Evolutionary conservation across 768 basidiomycete genomes (phyloP), one percentile per base, ranked within the genome.

Genomic region (Podaxis carcinomalis): DNA sequence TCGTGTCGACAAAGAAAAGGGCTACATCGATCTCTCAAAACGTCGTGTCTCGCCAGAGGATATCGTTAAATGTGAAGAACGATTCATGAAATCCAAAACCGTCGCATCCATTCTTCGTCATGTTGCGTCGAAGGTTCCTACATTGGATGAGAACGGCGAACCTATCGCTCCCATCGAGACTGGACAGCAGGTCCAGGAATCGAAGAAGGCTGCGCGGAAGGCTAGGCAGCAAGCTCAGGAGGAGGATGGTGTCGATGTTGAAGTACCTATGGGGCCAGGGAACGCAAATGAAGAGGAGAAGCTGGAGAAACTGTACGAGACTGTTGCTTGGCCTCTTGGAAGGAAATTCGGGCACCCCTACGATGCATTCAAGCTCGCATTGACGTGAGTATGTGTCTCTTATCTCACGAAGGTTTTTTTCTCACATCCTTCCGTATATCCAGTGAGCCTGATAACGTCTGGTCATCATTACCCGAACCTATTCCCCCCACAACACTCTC

Each of bases 11-110:
- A 97, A 97, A 74, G 97, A 98, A 77, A 99, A 99, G 79, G 96
- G 96, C 9, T 98, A 99, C 76, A 99, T 99, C 71, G 97, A 99
- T 83, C 82, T 98, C 25, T 98, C 95, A 52, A 99, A 99, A 80
- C 88, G 97, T 63, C 90, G 96, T 66, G 97, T 99, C 3, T 97
- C 95, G 2, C 90, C 96, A 2, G 97, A 99, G 72, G 97, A 98
- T 71, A 96, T 99, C 70, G 86, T 88, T n/a, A 97, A 97, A 76
- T 98, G 97, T 77, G 96, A 98, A 73, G 96, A 98, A 68, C 87
- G 93, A 46, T 99, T 93, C 75, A 94, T 96, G 84, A 99, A 99
- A 77, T 95, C 93, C 14, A 97, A 97, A 78, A 88, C 93, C 1
- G 95, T 98, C 25, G 89, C 94, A 42, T 94, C 92, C 10, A 95